These are phyloP conservation scores for Blastomyces silverae DNA, from an alignment of 2,329 filamentous ascomycete genomes.

Conservation along the genomic window DNA sequence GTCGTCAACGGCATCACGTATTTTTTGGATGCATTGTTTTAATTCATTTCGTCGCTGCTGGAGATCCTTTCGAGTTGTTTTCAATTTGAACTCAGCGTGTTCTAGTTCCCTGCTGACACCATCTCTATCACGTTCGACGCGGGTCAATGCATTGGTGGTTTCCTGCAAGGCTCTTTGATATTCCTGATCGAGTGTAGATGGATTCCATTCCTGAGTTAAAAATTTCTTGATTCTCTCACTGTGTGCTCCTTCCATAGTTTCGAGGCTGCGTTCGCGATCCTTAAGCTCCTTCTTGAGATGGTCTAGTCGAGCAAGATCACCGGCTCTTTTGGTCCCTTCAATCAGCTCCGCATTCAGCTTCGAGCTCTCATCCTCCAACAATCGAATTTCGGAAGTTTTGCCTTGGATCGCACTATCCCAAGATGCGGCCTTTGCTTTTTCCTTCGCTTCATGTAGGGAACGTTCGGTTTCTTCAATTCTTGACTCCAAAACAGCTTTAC, in stretches of 20 bases:
- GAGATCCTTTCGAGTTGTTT: slow-evolving; percentile 56
- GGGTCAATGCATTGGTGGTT: slow-evolving; percentile 53
- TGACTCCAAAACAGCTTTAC: slow-evolving; percentile 67
- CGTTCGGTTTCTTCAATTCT: slow-evolving; percentile 63
- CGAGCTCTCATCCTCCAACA: slow-evolving; percentile 64
- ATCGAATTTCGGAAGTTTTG: slow-evolving; percentile 58
- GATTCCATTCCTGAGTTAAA: slow-evolving; percentile 61
- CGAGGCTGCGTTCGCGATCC: slow-evolving; percentile 65
- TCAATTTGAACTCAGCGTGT: slow-evolving; percentile 67
- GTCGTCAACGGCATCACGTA: slow-evolving; percentile 53
- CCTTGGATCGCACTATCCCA: slow-evolving; percentile 66
- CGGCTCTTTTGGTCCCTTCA: slow-evolving; percentile 71
- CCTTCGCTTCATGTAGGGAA: slow-evolving; percentile 55
- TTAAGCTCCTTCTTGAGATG: slow-evolving; percentile 72
- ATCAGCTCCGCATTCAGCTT: slow-evolving; percentile 72
- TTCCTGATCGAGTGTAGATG: slow-evolving; percentile 60
- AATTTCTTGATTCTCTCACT: slow-evolving; percentile 60
- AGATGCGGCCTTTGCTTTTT: slow-evolving; percentile 56
- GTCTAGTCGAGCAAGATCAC: slow-evolving; percentile 76
- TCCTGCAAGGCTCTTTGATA: slow-evolving; percentile 59
- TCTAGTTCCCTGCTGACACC: slow-evolving; percentile 64
- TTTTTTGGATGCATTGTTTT: slow-evolving; percentile 54
- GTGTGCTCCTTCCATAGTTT: slow-evolving; percentile 71
- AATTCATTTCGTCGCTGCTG: slow-evolving; percentile 59
- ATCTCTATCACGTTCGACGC: slow-evolving; percentile 65